Evolutionary conservation across 2,329 filamentous ascomycete species (phyloP).

Genomic region (Colletotrichum limetticola): DNA sequence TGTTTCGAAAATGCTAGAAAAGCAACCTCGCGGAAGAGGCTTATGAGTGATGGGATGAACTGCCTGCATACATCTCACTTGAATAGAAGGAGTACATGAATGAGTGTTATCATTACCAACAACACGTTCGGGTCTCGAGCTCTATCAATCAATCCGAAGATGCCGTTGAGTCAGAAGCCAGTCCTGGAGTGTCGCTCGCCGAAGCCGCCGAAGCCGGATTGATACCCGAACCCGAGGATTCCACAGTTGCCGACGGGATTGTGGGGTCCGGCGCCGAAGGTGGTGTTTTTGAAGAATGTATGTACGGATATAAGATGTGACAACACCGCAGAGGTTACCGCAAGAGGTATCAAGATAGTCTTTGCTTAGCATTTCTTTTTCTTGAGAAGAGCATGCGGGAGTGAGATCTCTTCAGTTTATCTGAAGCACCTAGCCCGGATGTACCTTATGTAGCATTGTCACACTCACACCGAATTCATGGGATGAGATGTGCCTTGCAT

Average conservation of each 20-base stretch:
- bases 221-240: neutral
- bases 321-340: too few species aligned
- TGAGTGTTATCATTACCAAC: too few species aligned
- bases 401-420: too few species aligned
- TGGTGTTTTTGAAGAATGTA: neutral
- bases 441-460: neutral
- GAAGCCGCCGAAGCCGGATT: neutral
- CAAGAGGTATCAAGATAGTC: too few species aligned
- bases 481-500: neutral
- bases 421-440: too few species aligned
- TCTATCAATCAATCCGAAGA: too few species aligned
- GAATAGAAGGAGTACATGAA: too few species aligned
- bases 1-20: neutral
- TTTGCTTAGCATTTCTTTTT: too few species aligned
- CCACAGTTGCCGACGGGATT: neutral
- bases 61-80: neutral
- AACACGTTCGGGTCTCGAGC: too few species aligned
- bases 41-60: neutral
- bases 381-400: too few species aligned
- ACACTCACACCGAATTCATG: neutral
- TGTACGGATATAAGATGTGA: too few species aligned
- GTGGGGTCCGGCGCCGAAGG: neutral
- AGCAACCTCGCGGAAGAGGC: neutral
- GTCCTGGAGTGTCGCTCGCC: neutral
- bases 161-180: neutral